These are phyloP conservation scores for Emmonsia crescens DNA, from an alignment of 2,329 filamentous ascomycete genomes.

Conservation along the genomic window DNA sequence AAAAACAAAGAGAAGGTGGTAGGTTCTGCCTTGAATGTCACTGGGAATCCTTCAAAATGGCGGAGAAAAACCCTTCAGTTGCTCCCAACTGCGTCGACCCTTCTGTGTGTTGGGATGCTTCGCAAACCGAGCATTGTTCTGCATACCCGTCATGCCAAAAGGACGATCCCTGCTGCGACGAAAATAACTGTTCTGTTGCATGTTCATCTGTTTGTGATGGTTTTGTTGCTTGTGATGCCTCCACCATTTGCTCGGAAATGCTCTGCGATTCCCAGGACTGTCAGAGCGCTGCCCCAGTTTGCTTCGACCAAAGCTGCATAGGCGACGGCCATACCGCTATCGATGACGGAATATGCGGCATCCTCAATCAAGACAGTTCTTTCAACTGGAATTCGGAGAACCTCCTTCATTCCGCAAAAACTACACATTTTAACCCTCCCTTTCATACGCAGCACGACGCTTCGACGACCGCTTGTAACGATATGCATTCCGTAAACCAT, in stretches of 20 bases:
- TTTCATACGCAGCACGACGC: slow-evolving; percentile 11
- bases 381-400: slow-evolving; percentile 21
- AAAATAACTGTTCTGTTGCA: slow-evolving; percentile 27
- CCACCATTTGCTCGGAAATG: slow-evolving; percentile 29
- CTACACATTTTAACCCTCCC: slow-evolving; percentile 11
- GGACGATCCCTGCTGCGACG: slow-evolving; percentile 26
- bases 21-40: slow-evolving; percentile 33
- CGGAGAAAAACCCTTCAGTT: slow-evolving; percentile 20
- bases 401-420: slow-evolving; percentile 17
- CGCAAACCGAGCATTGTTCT: slow-evolving; percentile 21
- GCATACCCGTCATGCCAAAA: slow-evolving; percentile 12
- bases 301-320: slow-evolving; percentile 31
- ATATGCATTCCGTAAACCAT: slow-evolving; percentile 9
- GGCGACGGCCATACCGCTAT: slow-evolving; percentile 13
- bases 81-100: slow-evolving; percentile 15
- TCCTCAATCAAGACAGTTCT: slow-evolving; percentile 24
- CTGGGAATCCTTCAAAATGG: slow-evolving; percentile 30
- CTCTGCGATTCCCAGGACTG: slow-evolving; percentile 20
- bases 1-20: slow-evolving; percentile 11
- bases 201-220: slow-evolving; percentile 33
- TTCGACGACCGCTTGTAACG: slow-evolving; percentile 4
- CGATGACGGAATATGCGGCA: slow-evolving; percentile 22
- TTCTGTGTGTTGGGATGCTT: slow-evolving; percentile 21
- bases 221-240: slow-evolving; percentile 31
- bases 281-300: slow-evolving; percentile 22